phyloP scores from a whole-genome alignment of 2,329 filamentous ascomycete genomes.

The Exserohilum rostratum region DNA sequence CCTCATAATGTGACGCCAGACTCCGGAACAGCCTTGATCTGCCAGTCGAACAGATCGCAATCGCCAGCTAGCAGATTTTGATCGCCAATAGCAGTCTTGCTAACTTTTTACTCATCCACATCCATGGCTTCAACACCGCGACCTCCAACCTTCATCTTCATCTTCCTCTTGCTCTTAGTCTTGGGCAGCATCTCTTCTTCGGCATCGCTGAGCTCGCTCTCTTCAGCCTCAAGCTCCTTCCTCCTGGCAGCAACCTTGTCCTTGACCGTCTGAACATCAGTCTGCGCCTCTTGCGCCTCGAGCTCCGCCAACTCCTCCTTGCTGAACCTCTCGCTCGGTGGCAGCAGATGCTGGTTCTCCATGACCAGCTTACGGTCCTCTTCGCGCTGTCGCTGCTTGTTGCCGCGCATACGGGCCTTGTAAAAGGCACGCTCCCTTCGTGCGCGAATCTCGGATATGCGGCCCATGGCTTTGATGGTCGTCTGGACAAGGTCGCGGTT shows the following conservation, averaged over 20 bases:
- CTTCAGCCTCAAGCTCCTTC: slow-evolving; percentile 67
- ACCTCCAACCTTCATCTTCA: slow-evolving; percentile 53
- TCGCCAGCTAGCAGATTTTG: background rate
- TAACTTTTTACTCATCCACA: slow-evolving; percentile 45
- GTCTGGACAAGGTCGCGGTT: slow-evolving; percentile 87
- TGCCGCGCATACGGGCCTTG: slow-evolving; percentile 90
- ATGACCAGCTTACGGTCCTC: slow-evolving; percentile 85
- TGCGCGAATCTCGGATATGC: slow-evolving; percentile 82
- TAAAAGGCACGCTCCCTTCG: slow-evolving; percentile 91
- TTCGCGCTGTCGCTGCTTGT: slow-evolving; percentile 80
- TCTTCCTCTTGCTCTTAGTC: slow-evolving; percentile 55
- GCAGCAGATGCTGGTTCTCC: slow-evolving; percentile 91
- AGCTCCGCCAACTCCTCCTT: slow-evolving; percentile 57
- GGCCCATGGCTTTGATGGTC: slow-evolving; percentile 90
- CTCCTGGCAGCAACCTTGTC: slow-evolving; percentile 63
- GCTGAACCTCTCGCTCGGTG: slow-evolving; percentile 57
- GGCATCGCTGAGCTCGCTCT: slow-evolving; percentile 50
- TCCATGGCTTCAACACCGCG: slow-evolving; percentile 56
- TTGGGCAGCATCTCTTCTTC: slow-evolving; percentile 44
- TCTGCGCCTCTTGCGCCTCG: slow-evolving; percentile 67
- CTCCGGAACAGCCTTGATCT: slow-evolving; percentile 18
- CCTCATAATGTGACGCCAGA: slow-evolving; percentile 30
- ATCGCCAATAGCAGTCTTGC: no score
- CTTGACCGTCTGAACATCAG: slow-evolving; percentile 51
- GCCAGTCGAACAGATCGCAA: background rate